These are phyloP conservation scores for Pseudocercospora cruenta DNA, from an alignment of 2,329 filamentous ascomycete species.

Conservation along the genomic window DNA sequence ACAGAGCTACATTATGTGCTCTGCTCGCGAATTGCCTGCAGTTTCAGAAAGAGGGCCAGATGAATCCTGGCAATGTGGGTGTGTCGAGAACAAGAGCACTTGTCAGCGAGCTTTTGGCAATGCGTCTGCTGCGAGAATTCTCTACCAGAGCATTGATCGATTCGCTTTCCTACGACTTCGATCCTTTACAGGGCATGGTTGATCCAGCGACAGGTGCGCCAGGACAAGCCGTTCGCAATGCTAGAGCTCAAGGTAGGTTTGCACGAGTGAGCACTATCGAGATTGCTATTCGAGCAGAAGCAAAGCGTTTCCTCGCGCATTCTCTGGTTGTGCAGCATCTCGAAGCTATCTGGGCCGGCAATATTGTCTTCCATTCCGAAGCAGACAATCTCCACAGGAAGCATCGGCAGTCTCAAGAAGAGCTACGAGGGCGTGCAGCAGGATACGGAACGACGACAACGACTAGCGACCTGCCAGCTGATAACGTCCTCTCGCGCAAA, in stretches of 20 bases:
- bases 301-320: constrained; percentile 89
- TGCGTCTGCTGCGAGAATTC: constrained; percentile 88
- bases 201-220: constrained; percentile 46
- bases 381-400: constrained; percentile 80
- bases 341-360: constrained; percentile 96
- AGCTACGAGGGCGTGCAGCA: constrained; percentile 19
- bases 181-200: constrained; percentile 81
- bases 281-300: constrained; percentile 87
- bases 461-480: constrained; percentile 35
- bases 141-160: constrained; percentile 88
- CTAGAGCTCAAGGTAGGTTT: constrained; percentile 58
- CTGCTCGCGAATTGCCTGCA: constrained; percentile 92
- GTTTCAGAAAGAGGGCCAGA: constrained; percentile 83
- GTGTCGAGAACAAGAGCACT: constrained; percentile 82
- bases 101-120: constrained; percentile 86
- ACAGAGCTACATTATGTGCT: constrained; percentile 82
- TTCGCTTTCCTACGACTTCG: constrained; percentile 91
- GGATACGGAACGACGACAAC: constrained; percentile 46
- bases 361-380: constrained; percentile 89
- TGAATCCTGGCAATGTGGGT: constrained; percentile 81
- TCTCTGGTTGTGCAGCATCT: constrained; percentile 90
- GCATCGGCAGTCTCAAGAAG: constrained; percentile 44
- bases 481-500: constrained; percentile 36
- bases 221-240: constrained; percentile 11
- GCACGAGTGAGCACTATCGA: constrained; percentile 88